phyloP scores from a whole-genome alignment of 202 grass and related monocot genomes.

The Zoysia matrella region DNA sequence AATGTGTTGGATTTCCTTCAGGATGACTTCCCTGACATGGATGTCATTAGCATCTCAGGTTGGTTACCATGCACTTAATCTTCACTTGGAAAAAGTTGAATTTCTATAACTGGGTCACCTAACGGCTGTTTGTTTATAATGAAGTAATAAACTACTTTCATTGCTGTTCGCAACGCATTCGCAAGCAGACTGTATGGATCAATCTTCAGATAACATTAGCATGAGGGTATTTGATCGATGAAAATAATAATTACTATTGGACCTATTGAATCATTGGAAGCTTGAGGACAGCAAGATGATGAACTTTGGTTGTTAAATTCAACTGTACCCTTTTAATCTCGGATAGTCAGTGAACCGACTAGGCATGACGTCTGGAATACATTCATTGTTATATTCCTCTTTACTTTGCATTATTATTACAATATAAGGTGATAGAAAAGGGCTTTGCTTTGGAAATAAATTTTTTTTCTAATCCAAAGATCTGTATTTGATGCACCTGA shows the following conservation, averaged over 20 bases:
- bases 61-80: neutral
- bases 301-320: conserved; percentile 1
- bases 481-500: neutral
- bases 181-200: neutral
- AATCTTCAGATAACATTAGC: neutral
- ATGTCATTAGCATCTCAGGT: conserved; percentile 95
- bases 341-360: conserved; percentile 19
- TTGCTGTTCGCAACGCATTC: conserved; percentile 2
- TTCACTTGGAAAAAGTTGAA: neutral
- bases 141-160: neutral
- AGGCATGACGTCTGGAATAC: neutral
- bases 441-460: neutral
- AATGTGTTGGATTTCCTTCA: conserved; percentile 85
- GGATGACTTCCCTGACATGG: conserved; percentile 90
- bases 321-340: conserved; percentile 21
- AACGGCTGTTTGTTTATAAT: neutral
- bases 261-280: neutral
- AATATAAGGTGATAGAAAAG: neutral
- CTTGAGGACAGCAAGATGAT: neutral
- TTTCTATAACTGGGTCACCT: conserved; percentile 1
- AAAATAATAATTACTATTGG: neutral
- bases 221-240: neutral
- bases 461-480: neutral
- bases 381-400: neutral
- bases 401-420: neutral